Evolutionary conservation across 176 grass and related monocot genomes (phyloP), one percentile per base, ranked within the genome.

Genomic region (Raddia distichophylla): DNA sequence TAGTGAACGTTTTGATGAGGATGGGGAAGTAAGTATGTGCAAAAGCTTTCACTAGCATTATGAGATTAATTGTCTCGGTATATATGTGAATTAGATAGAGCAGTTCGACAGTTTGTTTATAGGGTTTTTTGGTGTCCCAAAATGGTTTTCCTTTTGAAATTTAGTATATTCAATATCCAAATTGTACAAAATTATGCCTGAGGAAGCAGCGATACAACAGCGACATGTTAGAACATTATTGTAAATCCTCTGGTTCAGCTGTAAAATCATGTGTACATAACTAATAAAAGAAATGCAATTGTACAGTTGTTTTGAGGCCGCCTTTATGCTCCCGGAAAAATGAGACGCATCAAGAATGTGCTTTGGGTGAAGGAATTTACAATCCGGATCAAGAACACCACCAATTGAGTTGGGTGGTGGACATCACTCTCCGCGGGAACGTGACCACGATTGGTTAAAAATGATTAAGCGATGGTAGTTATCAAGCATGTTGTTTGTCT

Each of bases 1-100:
- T 80, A 17, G 80, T 91, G 15, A 84, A 83, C 60, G 62, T 62
- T 51, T 80, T 89, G 58, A 44, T 85, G 10, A 85, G 73, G 40
- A 45, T 85, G 55, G 32, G 74, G 6, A 57, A 64, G 15, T 78
- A 77, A 33, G 49, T 2, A 10, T 50, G 13, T 19, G 18, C 69
- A 73, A 5, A 46, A 58, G 13, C 57, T 73, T 10, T 47, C 45
- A 62, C 4, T 46, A 60, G 42, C 58, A 18, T 14, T 63, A 11
- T 32, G 37, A 68, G 48, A 18, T 51, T 15, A 65, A 40, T 11
- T 54, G 17, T 51, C 64, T 45, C 13, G 15, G 12, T 35, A 42
- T 6, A 54, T 66, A 37, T 17, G 16, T 66, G 61, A 53, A 34
- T 54, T 54, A 8, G 48, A 67, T 53, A 51, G 52, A 2, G 32